phyloP scores from a whole-genome alignment of 179 eudicot species.

The Camellia oleifera region DNA sequence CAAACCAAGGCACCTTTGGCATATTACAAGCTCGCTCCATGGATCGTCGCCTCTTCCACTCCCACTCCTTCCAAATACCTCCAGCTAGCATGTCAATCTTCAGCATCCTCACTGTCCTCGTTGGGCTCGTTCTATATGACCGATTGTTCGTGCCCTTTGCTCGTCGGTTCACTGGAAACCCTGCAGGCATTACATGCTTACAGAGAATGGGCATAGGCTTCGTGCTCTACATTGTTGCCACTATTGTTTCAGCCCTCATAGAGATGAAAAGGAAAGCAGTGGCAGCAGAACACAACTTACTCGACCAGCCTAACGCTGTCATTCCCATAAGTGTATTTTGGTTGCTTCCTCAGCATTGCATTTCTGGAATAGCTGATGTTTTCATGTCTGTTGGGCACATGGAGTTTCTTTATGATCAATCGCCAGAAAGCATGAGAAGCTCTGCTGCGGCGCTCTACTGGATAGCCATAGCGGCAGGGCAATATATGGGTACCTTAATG shows the following conservation, averaged over 20 bases:
- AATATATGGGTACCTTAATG: constrained; percentile 45
- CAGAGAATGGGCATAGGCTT: constrained; percentile 69
- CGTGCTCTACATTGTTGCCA: constrained; percentile 48
- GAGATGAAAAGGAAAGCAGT: constrained; percentile 49
- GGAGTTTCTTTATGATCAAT: constrained; percentile 63
- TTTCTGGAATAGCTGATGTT: constrained; percentile 60
- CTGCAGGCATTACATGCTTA: constrained; percentile 55
- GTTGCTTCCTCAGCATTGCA: constrained; percentile 52
- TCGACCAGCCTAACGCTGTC: constrained; percentile 37
- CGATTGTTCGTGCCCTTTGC: constrained; percentile 49
- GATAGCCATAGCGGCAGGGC: constrained; percentile 46
- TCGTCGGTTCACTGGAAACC: constrained; percentile 47
- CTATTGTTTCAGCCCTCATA: constrained; percentile 33
- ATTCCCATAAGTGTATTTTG: constrained; percentile 61
- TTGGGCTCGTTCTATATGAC: constrained; percentile 47
- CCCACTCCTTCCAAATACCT: constrained; percentile 50
- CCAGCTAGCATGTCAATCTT: constrained; percentile 58
- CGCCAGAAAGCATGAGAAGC: constrained; percentile 69
- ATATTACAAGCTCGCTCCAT: constrained; percentile 56
- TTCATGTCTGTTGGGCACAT: constrained; percentile 56
- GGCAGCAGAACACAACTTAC: constrained; percentile 34
- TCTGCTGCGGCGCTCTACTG: constrained; percentile 51
- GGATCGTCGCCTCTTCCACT: constrained; percentile 48
- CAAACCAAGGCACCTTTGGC: constrained; percentile 52
- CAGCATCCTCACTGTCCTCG: constrained; percentile 36